Conservation (phyloP, 495 filamentous ascomycete genomes). For the Penicillium daleae region DNA sequence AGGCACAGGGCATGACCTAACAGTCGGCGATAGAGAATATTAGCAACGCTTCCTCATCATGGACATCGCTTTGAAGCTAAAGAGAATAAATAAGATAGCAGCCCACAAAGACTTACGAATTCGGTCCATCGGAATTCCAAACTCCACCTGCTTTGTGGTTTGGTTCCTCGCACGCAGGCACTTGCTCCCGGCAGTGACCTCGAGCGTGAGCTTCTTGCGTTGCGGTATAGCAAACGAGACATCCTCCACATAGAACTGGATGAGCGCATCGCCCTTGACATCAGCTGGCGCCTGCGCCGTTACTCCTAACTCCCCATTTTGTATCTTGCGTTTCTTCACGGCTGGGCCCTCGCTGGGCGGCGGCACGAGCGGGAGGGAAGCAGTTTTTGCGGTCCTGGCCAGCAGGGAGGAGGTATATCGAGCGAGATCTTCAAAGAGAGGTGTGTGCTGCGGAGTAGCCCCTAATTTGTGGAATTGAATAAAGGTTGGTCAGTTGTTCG, state of each 20-base stretch:
- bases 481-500: conserved; percentile 21
- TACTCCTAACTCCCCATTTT: conserved; percentile 48
- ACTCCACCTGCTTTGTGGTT: conserved; percentile 65
- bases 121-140: conserved; percentile 68
- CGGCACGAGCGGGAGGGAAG: conserved; percentile 30
- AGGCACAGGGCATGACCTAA: conserved; percentile 78
- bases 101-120: conserved; percentile 64
- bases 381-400: conserved; percentile 38
- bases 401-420: conserved; percentile 50
- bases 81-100: not conserved
- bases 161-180: conserved; percentile 72
- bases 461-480: conserved; percentile 30
- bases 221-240: conserved; percentile 79
- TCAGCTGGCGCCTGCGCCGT: conserved; percentile 46
- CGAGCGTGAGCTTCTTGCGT: conserved; percentile 88
- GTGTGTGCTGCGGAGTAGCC: conserved; percentile 41
- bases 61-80: not conserved
- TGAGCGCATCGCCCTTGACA: conserved; percentile 40
- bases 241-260: conserved; percentile 64
- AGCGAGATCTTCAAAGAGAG: conserved; percentile 55
- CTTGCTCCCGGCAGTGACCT: conserved; percentile 59
- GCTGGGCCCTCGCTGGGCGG: conserved; percentile 40
- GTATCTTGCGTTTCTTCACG: conserved; percentile 61
- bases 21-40: conserved; percentile 4
- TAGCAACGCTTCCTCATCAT: not conserved